phyloP scores from a whole-genome alignment of 768 basidiomycete species.

The Leucosporidium yakuticum region DNA sequence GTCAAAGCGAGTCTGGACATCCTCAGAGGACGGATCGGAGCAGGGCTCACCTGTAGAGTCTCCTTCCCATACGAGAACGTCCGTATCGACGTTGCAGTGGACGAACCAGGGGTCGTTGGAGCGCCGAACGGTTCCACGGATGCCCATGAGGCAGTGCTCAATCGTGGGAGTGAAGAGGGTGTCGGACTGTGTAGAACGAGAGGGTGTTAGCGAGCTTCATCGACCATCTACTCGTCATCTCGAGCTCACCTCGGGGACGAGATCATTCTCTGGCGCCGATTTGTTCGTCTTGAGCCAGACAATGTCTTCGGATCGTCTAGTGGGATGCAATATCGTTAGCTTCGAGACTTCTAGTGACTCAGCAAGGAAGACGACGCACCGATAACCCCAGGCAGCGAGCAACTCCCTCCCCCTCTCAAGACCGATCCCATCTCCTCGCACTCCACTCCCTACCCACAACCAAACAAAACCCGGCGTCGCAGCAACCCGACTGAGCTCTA shows the following conservation, averaged over 20 bases:
- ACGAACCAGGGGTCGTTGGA: conserved; percentile 95
- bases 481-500: conserved; percentile 74
- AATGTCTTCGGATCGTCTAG: conserved; percentile 80
- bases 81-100: conserved; percentile 98
- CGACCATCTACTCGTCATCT: neutral
- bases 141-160: conserved; percentile 95
- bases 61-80: conserved; percentile 95
- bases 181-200: conserved; percentile 65
- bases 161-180: conserved; percentile 83
- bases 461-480: conserved; percentile 91
- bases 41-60: conserved; percentile 52
- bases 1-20: neutral
- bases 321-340: conserved; percentile 44
- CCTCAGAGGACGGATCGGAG: neutral
- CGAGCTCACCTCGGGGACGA: conserved; percentile 55
- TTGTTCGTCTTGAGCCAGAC: conserved; percentile 95
- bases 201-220: conserved; percentile 58
- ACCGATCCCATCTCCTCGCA: conserved; percentile 59
- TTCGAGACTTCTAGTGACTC: too few relatives aligned
- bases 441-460: conserved; percentile 90
- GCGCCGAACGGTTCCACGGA: conserved; percentile 88
- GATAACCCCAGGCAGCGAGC: conserved; percentile 87
- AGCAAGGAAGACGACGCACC: neutral
- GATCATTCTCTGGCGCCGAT: conserved; percentile 57
- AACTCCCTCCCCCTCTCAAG: conserved; percentile 86